phyloP scores from a whole-genome alignment of 257 asterid genomes.

The Fraxinus excelsior region DNA sequence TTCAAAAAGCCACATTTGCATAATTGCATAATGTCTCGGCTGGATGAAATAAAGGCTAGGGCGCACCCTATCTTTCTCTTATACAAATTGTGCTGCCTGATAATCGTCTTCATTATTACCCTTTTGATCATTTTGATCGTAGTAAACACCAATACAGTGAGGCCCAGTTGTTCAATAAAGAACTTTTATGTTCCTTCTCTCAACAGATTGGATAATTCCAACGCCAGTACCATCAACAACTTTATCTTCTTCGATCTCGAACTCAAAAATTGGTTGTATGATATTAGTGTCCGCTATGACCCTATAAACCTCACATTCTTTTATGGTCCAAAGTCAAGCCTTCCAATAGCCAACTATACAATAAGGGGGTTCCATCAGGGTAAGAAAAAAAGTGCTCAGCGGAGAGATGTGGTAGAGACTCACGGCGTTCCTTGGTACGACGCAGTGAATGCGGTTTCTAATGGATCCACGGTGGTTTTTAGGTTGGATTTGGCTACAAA shows the following conservation, averaged over 20 bases:
- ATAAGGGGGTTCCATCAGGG: slow-evolving; percentile 24
- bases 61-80: too few species aligned
- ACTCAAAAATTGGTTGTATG: background rate
- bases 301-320: slow-evolving; percentile 14
- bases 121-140: too few species aligned
- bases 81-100: too few species aligned
- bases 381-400: slow-evolving; percentile 1
- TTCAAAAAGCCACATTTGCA: too few species aligned
- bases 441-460: slow-evolving; percentile 13
- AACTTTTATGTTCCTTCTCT: slow-evolving; percentile 25
- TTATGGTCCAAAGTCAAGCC: slow-evolving; percentile 5
- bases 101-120: too few species aligned
- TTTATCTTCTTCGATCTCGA: slow-evolving; percentile 24
- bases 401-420: slow-evolving; percentile 24
- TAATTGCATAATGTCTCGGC: too few species aligned
- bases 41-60: too few species aligned
- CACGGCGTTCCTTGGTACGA: slow-evolving; percentile 25
- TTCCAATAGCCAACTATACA: slow-evolving; percentile 5
- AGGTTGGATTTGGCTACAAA: slow-evolving; percentile 26
- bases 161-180: slow-evolving; percentile 19
- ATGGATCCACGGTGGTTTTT: slow-evolving; percentile 18
- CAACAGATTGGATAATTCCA: background rate
- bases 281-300: slow-evolving; percentile 3
- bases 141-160: too few species aligned
- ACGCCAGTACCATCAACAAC: background rate